Base-by-base conservation (phyloP, 305 asterid species). In the Fraxinus sp. region DNA sequence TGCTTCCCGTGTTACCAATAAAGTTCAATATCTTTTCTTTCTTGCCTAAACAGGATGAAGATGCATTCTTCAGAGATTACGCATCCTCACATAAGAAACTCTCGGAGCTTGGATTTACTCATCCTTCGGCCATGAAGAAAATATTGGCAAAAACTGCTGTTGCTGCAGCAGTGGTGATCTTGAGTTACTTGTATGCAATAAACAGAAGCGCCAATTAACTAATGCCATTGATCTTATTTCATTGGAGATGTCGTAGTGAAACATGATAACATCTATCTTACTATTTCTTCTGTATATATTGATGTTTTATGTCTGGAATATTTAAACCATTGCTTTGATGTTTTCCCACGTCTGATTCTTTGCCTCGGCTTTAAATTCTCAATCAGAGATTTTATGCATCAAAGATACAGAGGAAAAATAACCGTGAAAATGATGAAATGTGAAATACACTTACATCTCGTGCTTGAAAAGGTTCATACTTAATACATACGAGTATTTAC, bases 61-160 rank as follows among this genome's bases (percentile, higher is more conserved):
- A 96, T 73, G 91, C 90, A 75, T 94, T 96, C 90, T 91, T 94
- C 85, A 90, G 77, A 85, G 97, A 96, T 81, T 94, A 96, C 28
- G 97, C 97, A 1, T 91, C 46, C 3, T 94, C 98, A 28, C 98
- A 94, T 89, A 93, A 96, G 85, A 93, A 90, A 79, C 94, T 96
- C 18, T 94, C 98, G 1, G 98, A 96, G 83, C 91, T 96, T 32
- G 97, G 97, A 52, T 94, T 96, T 77, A 77, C 80, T 71, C 88
- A 89, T 7, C 88, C 88, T 14, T 83, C 84, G 0, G 64, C 85
- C 35, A 5, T 84, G 8, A 89, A 82, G 81, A 89, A 89, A 83
- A 84, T 85, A 5, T 49, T 87, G 78, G 86, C 86, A 3, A 86
- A 88, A 30, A 81, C 85, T 81, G 92, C 86, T 52, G 87, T 91